Percentiles rank a stretch among this genome's conserved stretches.
These are phyloP conservation scores for Epichloe aotearoae DNA, from an alignment of 2,329 filamentous ascomycete species.

Conservation along the genomic window DNA sequence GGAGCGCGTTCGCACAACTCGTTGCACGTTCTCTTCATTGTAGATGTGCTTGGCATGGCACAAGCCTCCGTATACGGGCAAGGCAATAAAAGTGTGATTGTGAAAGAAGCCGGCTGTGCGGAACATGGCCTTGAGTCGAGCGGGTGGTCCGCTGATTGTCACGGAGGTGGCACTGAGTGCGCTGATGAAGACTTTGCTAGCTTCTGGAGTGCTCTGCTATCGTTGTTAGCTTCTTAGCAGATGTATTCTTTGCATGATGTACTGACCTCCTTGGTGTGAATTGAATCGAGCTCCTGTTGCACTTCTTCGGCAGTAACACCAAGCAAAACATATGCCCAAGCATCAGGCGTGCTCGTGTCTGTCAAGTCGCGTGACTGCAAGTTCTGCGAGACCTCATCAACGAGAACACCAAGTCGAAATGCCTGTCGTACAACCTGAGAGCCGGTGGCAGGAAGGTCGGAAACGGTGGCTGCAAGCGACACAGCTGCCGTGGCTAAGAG, in stretches of 20 bases:
- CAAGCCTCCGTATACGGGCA: conserved; percentile 25
- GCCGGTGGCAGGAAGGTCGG: conserved; percentile 26
- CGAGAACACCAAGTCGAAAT: conserved; percentile 32
- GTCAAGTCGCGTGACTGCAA: conserved; percentile 22
- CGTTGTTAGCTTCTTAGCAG: no score
- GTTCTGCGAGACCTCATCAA: conserved; percentile 27
- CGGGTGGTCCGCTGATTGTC: conserved; percentile 25
- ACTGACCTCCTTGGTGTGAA: no score
- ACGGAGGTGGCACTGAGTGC: conserved; percentile 18
- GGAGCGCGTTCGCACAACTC: conserved; percentile 11
- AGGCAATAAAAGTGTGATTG: conserved; percentile 14
- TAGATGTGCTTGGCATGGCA: conserved; percentile 30
- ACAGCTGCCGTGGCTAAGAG: conserved; percentile 29
- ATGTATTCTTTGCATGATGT: no score
- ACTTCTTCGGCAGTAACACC: conserved; percentile 17
- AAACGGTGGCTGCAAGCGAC: conserved; percentile 23
- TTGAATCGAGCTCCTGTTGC: conserved; percentile 24
- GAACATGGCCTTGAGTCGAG: conserved; percentile 14
- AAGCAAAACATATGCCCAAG: conserved; percentile 29
- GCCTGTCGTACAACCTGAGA: conserved; percentile 28
- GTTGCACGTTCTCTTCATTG: conserved; percentile 14
- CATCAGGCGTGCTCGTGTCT: conserved; percentile 11
- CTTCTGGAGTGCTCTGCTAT: no score
- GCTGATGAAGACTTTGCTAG: conserved; percentile 27
- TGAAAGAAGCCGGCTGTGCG: conserved; percentile 12